Percentiles rank a stretch among this genome's conserved stretches.
phyloP scores from a whole-genome alignment of 306 rosid species.

The Arachis stenosperma region DNA sequence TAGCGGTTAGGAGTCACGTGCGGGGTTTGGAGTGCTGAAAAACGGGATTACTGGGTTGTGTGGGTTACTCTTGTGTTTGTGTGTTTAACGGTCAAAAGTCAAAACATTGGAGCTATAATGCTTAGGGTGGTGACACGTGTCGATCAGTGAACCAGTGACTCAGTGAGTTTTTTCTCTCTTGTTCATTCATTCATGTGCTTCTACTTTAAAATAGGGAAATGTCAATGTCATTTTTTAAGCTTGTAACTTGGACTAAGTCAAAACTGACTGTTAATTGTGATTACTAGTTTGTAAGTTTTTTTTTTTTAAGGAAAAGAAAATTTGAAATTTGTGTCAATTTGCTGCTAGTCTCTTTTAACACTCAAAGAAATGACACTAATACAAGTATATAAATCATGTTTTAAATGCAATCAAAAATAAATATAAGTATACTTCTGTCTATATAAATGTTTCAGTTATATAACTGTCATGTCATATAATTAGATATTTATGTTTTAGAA shows the following conservation, averaged over 20 bases:
- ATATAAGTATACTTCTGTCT: too few species aligned
- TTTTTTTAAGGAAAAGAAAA: neutral
- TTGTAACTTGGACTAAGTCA: constrained; percentile 15
- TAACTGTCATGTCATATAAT: too few species aligned
- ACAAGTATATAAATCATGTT: too few species aligned
- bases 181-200: constrained; percentile 6
- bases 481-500: too few species aligned
- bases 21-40: neutral
- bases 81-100: constrained; percentile 8
- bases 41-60: neutral
- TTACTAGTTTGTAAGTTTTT: neutral
- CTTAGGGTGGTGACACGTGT: constrained; percentile 33
- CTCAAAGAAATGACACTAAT: too few species aligned
- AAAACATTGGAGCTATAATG: constrained; percentile 1
- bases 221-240: constrained; percentile 38
- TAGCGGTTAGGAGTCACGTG: constrained; percentile 9
- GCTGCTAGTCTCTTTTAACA: too few species aligned
- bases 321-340: too few species aligned
- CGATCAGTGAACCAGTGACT: constrained; percentile 4
- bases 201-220: constrained; percentile 19
- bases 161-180: neutral
- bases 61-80: neutral
- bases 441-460: too few species aligned
- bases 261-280: neutral
- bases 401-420: too few species aligned